Evolutionary conservation across 306 rosid species (phyloP).

Genomic region (Malus orientalis): DNA sequence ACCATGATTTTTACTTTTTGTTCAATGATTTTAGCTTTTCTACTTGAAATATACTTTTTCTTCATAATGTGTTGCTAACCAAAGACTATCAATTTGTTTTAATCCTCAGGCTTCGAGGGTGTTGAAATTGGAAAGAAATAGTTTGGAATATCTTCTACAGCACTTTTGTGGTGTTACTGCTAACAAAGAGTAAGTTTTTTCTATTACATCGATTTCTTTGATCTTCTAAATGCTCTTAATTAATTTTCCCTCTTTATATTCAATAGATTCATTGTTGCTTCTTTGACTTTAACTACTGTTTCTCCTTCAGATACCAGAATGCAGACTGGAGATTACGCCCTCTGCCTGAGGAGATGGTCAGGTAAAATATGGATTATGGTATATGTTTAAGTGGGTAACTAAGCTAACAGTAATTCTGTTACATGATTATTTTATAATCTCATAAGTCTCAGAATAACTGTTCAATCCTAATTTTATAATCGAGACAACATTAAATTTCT

Average conservation of each 20-base stretch:
- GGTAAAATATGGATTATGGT: constrained; percentile 34
- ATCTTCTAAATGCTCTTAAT: background rate
- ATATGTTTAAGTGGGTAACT: background rate
- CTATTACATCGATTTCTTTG: background rate
- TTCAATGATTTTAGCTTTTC: background rate
- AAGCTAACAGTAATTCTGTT: background rate
- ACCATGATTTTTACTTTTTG: background rate
- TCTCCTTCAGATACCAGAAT: constrained; percentile 70
- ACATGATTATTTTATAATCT: background rate
- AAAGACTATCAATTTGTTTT: background rate
- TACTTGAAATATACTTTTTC: background rate
- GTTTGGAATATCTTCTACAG: constrained; percentile 72
- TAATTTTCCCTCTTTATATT: background rate
- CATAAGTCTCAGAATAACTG: background rate
- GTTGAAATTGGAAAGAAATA: constrained; percentile 78
- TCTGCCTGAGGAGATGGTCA: constrained; percentile 81
- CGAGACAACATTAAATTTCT: background rate
- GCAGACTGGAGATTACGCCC: constrained; percentile 97
- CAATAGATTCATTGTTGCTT: background rate
- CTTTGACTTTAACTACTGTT: constrained; percentile 5
- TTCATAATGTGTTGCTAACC: background rate
- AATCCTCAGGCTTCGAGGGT: constrained; percentile 72
- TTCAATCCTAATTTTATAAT: background rate
- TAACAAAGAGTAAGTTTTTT: constrained; percentile 64
- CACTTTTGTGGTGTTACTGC: constrained; percentile 76